phyloP scores from a whole-genome alignment of 805 yeast genomes.

The Metschnikowia bowlesiae region DNA sequence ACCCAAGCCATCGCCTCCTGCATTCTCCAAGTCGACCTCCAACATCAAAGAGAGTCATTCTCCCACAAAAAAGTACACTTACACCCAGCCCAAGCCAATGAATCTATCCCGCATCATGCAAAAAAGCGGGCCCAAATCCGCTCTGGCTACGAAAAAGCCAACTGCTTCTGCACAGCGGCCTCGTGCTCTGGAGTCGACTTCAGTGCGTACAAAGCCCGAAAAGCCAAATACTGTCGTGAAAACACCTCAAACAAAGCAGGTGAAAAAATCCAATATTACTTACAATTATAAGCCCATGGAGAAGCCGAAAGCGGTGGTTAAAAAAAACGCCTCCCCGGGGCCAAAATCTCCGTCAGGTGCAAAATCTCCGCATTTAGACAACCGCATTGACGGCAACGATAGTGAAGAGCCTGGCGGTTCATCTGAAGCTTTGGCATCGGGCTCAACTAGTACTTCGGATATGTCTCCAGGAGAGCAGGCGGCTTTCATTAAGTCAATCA shows the following conservation, averaged over 20 bases:
- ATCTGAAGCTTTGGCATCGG: not conserved
- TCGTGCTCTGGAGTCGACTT: conserved; percentile 4
- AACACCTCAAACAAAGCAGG: conserved; percentile 5
- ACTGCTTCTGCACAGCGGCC: conserved; percentile 5
- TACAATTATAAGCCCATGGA: conserved; percentile 24
- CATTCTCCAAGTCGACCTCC: conserved; percentile 21
- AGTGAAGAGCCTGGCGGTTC: conserved; percentile 9
- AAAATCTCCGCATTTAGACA: conserved; percentile 26
- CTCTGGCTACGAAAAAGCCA: not conserved
- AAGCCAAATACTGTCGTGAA: conserved; percentile 1
- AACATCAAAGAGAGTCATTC: conserved; percentile 16
- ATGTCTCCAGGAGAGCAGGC: conserved; percentile 27
- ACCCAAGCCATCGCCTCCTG: conserved; percentile 1
- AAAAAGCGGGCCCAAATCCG: conserved; percentile 8
- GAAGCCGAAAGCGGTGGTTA: conserved; percentile 8
- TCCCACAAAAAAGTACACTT: conserved; percentile 24
- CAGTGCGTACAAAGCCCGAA: conserved; percentile 1
- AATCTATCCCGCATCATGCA: conserved; percentile 33
- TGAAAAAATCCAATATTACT: conserved; percentile 27
- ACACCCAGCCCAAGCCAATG: conserved; percentile 38
- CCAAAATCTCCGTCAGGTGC: conserved; percentile 2
- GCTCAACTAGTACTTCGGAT: conserved; percentile 3
- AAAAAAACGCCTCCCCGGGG: not conserved
- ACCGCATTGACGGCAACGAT: conserved; percentile 21
- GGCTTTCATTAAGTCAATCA: conserved; percentile 39